Evolutionary conservation across 306 rosid genomes (phyloP), one percentile per base, ranked within the genome.

Genomic region (Vigna angularis): DNA sequence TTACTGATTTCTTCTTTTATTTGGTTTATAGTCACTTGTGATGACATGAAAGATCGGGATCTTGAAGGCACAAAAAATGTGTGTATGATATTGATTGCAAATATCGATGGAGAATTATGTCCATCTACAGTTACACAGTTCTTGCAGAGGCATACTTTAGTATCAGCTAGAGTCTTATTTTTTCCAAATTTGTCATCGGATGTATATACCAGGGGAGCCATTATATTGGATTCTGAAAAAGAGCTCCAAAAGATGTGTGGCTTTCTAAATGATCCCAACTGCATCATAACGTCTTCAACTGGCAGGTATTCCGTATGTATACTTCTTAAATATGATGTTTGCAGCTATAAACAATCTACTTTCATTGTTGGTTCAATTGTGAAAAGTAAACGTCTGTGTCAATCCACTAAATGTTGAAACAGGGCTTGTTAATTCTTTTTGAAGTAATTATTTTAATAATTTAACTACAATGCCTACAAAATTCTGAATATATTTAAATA

Each of bases 21-120:
- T 28, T 28, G 32, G 32, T 28, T 28, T 28, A 28, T 28, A 28
- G 87, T 24, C 30, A 17, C 52, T 49, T 45, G 36, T 66, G 10
- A 45, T 61, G 71, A 34, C 17, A 74, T 11, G 49, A 94, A 88
- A 74, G 98, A 91, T 59, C 68, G 13, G 1, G 89, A 83, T 81
- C 42, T 89, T 34, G 89, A 88, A 68, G 94, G 92, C 38, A 73
- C 47, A 34, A 75, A 64, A 56, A 81, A 62, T 2, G 44, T 66
- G 22, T 87, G 72, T 55, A 62, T 89, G 89, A 81, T 94, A 48
- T 61, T 90, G 73, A 32, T 94, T 45, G 97, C 84, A 32, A 94
- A 94, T 86, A 83, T 94, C 9, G 94, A 89, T 72, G 92, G 75
- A 69, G 85, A 75, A 5, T 45, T 85, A 36, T 69, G 85, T 58